Evolutionary conservation across 768 basidiomycete genomes (phyloP).

Genomic region (Gloeopeniophorella convolvens): DNA sequence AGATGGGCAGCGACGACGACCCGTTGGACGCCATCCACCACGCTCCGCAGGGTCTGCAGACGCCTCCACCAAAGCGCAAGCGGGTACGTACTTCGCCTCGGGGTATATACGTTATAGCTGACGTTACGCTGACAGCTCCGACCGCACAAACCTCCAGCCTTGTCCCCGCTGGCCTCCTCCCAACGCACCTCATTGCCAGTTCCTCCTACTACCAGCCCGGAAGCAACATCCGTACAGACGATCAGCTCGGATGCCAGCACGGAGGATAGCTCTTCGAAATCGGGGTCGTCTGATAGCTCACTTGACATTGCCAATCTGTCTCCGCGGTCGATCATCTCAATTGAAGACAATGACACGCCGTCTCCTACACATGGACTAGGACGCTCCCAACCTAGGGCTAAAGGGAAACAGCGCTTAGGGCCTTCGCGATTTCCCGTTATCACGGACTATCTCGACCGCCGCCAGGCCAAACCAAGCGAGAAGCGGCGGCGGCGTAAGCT

Average conservation of each 20-base stretch:
- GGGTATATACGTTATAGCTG: not conserved
- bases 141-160: constrained; percentile 2
- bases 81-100: constrained; percentile 1
- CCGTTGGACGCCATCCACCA: not conserved
- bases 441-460: constrained; percentile 7
- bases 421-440: constrained; percentile 6
- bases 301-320: not conserved
- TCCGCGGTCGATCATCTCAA: not conserved
- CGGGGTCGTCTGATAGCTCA: not conserved
- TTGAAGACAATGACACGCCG: constrained; percentile 3
- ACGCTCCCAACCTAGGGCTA: not conserved
- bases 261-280: not conserved
- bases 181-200: not conserved
- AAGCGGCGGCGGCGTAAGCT: not conserved
- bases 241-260: constrained; percentile 1
- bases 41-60: not conserved
- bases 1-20: not conserved
- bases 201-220: not conserved
- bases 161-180: constrained; percentile 9
- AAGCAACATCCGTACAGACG: not conserved
- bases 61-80: constrained; percentile 5
- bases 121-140: constrained; percentile 3
- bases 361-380: not conserved
- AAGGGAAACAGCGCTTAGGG: not conserved
- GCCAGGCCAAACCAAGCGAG: not conserved